Percentiles rank a stretch among this genome's conserved stretches.
Evolutionary conservation across 2,329 filamentous ascomycete species (phyloP).

Genomic region (Alternaria ethzedia): DNA sequence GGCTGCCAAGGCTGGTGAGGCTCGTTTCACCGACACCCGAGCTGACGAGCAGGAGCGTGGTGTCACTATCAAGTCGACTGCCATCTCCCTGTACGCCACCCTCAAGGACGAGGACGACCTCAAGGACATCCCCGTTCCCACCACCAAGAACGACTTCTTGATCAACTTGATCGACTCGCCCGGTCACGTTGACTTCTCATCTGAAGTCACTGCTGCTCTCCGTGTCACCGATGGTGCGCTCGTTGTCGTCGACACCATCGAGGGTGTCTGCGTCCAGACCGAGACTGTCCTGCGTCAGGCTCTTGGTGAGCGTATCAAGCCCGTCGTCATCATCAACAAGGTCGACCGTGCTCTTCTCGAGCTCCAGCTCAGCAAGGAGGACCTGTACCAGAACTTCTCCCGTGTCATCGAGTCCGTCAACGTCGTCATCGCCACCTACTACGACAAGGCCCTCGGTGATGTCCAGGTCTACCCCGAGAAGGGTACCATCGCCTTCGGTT

Average conservation of each 20-base stretch:
- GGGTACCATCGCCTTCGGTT: constrained; percentile 98
- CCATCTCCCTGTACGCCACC: constrained; percentile 95
- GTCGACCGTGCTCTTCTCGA: constrained; percentile 99
- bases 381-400: constrained; percentile 99
- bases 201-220: constrained; percentile 98
- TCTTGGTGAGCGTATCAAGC: constrained; percentile 99
- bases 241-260: constrained; percentile 99
- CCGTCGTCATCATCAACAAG: constrained; percentile 99
- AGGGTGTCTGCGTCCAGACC: constrained; percentile 99
- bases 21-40: constrained; percentile 95
- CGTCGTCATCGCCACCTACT: constrained; percentile 99
- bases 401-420: constrained; percentile 99
- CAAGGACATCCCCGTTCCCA: constrained; percentile 92
- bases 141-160: constrained; percentile 94
- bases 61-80: constrained; percentile 99
- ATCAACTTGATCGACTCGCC: constrained; percentile 99
- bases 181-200: constrained; percentile 99
- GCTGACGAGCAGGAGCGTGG: constrained; percentile 98
- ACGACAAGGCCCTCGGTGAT: constrained; percentile 95
- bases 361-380: constrained; percentile 98
- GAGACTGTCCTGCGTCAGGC: constrained; percentile 99
- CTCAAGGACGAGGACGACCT: constrained; percentile 83
- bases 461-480: constrained; percentile 98
- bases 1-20: constrained; percentile 93
- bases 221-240: constrained; percentile 99